phyloP scores from a whole-genome alignment of 805 yeast species.

The Pichia exigua region DNA sequence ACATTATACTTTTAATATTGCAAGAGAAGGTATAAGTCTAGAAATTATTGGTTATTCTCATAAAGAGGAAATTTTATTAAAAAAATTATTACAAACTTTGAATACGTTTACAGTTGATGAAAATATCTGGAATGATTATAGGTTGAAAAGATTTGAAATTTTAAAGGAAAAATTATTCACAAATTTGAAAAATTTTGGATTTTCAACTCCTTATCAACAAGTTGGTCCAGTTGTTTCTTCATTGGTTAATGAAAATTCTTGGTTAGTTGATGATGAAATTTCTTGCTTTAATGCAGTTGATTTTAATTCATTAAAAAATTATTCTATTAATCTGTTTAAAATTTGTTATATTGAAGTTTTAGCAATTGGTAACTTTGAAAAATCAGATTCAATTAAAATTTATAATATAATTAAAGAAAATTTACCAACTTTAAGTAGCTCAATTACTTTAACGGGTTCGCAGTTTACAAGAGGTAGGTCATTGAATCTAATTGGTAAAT shows the following conservation, averaged over 20 bases:
- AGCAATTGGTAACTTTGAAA: conserved; percentile 64
- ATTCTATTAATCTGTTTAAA: conserved; percentile 44
- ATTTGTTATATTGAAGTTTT: conserved; percentile 66
- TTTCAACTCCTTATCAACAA: conserved; percentile 70
- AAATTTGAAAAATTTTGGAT: conserved; percentile 61
- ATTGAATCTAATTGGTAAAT: conserved; percentile 30
- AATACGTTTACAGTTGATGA: conserved; percentile 31
- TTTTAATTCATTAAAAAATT: conserved; percentile 32
- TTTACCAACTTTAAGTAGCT: conserved; percentile 20
- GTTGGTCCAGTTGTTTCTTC: conserved; percentile 54
- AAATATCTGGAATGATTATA: conserved; percentile 27
- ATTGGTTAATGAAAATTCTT: conserved; percentile 64
- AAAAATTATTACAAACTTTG: conserved; percentile 50
- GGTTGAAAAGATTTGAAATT: conserved; percentile 54
- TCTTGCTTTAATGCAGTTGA: conserved; percentile 41
- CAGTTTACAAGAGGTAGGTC: conserved; percentile 39
- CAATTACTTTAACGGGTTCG: conserved; percentile 35
- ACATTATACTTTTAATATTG: conserved; percentile 44
- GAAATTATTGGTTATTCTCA: conserved; percentile 77
- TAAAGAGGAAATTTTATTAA: conserved; percentile 58
- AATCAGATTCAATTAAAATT: conserved; percentile 45
- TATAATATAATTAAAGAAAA: conserved; percentile 31
- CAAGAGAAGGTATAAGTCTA: conserved; percentile 65
- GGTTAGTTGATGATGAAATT: conserved; percentile 56
- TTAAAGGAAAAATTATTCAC: conserved; percentile 57